Conservation (phyloP, 2,329 filamentous ascomycete genomes). For the Trichoderma citrinoviride region DNA sequence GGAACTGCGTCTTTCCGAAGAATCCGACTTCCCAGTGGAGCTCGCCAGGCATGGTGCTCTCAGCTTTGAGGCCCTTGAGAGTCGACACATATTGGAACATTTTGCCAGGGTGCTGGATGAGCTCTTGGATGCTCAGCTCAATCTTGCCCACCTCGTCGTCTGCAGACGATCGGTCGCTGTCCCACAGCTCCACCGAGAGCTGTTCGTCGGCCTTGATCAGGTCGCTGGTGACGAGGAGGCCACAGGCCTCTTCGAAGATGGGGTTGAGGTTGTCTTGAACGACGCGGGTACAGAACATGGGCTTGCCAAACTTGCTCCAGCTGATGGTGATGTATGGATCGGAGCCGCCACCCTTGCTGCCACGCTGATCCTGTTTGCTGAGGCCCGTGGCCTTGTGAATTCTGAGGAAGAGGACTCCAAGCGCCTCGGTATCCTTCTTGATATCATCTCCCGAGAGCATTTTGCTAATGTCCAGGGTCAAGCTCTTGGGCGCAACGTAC, state of each 20-base stretch:
- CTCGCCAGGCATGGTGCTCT: conserved; percentile 86
- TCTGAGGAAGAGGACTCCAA: conserved; percentile 88
- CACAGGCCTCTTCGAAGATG: conserved; percentile 84
- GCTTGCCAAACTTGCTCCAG: conserved; percentile 96
- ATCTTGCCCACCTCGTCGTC: conserved; percentile 96
- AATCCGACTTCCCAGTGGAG: conserved; percentile 96
- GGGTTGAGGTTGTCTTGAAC: conserved; percentile 95
- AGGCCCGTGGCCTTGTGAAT: conserved; percentile 85
- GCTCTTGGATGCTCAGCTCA: conserved; percentile 87
- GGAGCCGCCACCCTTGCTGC: conserved; percentile 80
- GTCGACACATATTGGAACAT: conserved; percentile 90
- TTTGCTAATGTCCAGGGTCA: conserved; percentile 87
- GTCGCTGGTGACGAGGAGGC: conserved; percentile 81
- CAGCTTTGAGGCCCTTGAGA: conserved; percentile 77
- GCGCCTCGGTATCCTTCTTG: conserved; percentile 79
- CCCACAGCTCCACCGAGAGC: conserved; percentile 91
- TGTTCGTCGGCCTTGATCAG: conserved; percentile 92
- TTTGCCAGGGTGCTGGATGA: conserved; percentile 86
- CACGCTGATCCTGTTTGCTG: conserved; percentile 85
- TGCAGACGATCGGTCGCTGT: conserved; percentile 86
- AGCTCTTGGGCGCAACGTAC: conserved; percentile 92
- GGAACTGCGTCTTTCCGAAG: conserved; percentile 87
- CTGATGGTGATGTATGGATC: conserved; percentile 94
- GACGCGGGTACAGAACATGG: conserved; percentile 94
- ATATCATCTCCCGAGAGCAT: conserved; percentile 90